Evolutionary conservation across 371 early-diverging fungal genomes (phyloP).

Genomic region (Rhizopus arrhizus): DNA sequence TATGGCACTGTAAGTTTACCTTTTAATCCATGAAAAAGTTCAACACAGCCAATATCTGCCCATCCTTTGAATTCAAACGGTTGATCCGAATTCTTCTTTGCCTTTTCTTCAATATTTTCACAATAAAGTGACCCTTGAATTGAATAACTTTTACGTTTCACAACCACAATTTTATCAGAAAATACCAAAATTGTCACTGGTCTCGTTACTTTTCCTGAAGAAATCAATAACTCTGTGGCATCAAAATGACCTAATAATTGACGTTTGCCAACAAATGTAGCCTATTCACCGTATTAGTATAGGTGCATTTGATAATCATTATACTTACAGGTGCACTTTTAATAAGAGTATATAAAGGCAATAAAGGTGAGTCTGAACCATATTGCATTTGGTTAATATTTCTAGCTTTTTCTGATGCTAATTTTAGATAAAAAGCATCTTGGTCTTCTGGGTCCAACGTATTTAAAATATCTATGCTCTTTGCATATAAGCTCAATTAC

Average conservation of each 20-base stretch:
- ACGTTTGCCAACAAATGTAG: constrained; percentile 37
- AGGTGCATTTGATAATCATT: too few species aligned
- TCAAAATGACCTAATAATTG: constrained; percentile 43
- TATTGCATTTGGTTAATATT: constrained; percentile 28
- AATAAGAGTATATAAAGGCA: constrained; percentile 40
- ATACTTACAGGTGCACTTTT: constrained; percentile 43
- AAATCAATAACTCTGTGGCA: constrained; percentile 43
- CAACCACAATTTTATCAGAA: constrained; percentile 48
- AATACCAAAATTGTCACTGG: constrained; percentile 49
- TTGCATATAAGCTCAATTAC: neutral
- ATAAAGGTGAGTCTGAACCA: constrained; percentile 31
- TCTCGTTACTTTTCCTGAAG: constrained; percentile 29
- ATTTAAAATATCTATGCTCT: constrained; percentile 13
- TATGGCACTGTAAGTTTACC: constrained; percentile 23
- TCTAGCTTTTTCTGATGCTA: constrained; percentile 13
- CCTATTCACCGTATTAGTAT: neutral
- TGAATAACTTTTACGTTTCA: constrained; percentile 35
- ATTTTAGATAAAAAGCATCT: constrained; percentile 11
- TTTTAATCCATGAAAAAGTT: constrained; percentile 46
- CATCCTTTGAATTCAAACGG: constrained; percentile 51
- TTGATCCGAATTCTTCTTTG: constrained; percentile 9
- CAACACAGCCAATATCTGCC: constrained; percentile 46
- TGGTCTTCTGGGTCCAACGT: constrained; percentile 16
- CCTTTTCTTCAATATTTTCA: constrained; percentile 26
- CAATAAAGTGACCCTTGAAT: constrained; percentile 23